Conservation (phyloP, 2,329 filamentous ascomycete species). For the Pseudogymnoascus sp. region DNA sequence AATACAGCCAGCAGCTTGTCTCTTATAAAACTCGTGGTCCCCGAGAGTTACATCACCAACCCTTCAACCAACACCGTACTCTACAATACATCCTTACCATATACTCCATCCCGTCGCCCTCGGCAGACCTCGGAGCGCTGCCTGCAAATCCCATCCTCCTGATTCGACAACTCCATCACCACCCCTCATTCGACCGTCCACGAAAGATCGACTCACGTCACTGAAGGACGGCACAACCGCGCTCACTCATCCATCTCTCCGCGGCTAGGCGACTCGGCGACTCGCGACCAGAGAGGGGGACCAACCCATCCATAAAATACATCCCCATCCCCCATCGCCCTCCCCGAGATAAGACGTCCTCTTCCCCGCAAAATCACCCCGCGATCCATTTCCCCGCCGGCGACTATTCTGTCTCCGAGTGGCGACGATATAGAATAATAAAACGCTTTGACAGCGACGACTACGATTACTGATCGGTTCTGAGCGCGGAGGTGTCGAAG, state of each 20-base stretch:
- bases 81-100: no score
- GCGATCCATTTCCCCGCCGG: not conserved
- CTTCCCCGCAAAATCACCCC: not conserved
- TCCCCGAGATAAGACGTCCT: not conserved
- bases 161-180: constrained; percentile 2
- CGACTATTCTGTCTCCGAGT: not conserved
- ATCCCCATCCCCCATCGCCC: not conserved
- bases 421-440: not conserved
- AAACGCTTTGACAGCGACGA: not conserved
- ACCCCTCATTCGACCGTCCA: not conserved
- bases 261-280: not conserved
- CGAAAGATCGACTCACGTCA: not conserved
- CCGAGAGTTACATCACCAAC: not conserved
- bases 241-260: not conserved
- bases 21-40: not conserved
- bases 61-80: not conserved
- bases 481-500: not conserved
- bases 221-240: not conserved
- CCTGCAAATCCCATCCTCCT: not conserved
- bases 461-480: not conserved
- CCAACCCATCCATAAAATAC: not conserved
- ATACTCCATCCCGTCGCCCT: not conserved
- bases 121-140: constrained; percentile 1
- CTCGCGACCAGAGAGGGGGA: not conserved
- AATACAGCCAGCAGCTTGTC: not conserved